Base-by-base conservation (phyloP, 1,284 basidiomycete species). In the Moniliella sp. region DNA sequence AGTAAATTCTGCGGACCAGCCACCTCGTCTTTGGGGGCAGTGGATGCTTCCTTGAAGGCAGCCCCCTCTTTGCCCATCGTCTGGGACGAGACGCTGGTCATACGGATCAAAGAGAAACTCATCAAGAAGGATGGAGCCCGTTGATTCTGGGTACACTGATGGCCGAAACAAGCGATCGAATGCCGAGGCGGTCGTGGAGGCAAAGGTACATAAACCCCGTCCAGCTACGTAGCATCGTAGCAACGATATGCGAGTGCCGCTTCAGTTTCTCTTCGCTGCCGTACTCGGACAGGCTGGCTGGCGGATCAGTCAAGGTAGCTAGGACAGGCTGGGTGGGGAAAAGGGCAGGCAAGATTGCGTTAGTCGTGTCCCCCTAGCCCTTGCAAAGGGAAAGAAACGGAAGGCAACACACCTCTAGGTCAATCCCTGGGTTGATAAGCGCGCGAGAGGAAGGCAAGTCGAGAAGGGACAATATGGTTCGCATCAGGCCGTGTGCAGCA, bases 141-240 rank as follows among this genome's bases (percentile, higher is more conserved):
- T n/a, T n/a, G n/a, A n/a, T n/a, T n/a, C n/a, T n/a, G n/a, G n/a
- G n/a, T n/a, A 93, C 79, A 39, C 75, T 73, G 29, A 99, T 65
- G 0, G 78, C 80, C 49, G 83, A 71, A 17, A 97, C 71, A 14
- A 97, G 65, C 4, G 78, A 76, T 25, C 74, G 71, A 39, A 99
- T 75, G 0, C 84, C 81, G 12, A 73, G 67, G 65, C 78, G 76
- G 47, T 81, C 72, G 54, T 86, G 71, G 71, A 86, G 75, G 61
- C 82, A 91, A 43, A 93, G 75, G 59, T 93, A 94, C 68, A 94
- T 74, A 18, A 97, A 62, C 5, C 86, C 88, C 41, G 79, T 77
- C 86, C 88, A 99, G 7, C 79, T 83, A 28, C 78, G 71, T 30
- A 99, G 62, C 66, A 93, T 76, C 21, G 77, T 68, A 25, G 76